These are phyloP conservation scores for Suhomyces sp. DNA, from an alignment of 805 yeast genomes.

Conservation along the genomic window DNA sequence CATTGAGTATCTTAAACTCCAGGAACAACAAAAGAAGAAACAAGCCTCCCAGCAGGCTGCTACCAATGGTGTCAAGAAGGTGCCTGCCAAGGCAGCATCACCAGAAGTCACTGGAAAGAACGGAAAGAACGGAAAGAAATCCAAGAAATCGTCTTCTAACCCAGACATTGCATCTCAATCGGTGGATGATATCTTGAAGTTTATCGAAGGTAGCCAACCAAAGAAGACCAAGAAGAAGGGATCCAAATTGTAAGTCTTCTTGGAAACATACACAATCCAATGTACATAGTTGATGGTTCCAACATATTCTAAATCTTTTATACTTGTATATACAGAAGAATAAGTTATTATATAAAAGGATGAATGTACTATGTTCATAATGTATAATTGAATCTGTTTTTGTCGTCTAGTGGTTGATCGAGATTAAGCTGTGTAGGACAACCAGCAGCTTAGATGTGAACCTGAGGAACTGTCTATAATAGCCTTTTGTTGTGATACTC, in stretches of 20 bases:
- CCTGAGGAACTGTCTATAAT: no score
- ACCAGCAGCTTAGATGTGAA: no score
- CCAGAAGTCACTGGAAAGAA: slow-evolving; percentile 15
- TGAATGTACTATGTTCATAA: no score
- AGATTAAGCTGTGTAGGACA: no score
- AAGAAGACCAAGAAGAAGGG: slow-evolving; percentile 12
- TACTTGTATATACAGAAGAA: slow-evolving; percentile 4
- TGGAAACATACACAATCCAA: no score
- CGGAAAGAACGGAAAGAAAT: slow-evolving; percentile 14
- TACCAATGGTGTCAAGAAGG: slow-evolving; percentile 21
- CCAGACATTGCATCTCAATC: slow-evolving; percentile 63
- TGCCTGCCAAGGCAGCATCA: slow-evolving; percentile 7
- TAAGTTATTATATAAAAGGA: not conserved
- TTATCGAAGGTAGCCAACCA: slow-evolving; percentile 56
- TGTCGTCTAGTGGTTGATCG: no score
- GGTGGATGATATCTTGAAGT: slow-evolving; percentile 69
- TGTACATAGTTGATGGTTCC: slow-evolving; percentile 5
- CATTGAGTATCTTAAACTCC: slow-evolving; percentile 43
- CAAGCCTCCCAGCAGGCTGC: slow-evolving; percentile 21
- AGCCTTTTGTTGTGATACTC: no score
- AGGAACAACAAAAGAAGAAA: slow-evolving; percentile 27
- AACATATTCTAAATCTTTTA: not conserved
- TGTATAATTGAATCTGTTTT: no score
- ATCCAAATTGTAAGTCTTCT: slow-evolving; percentile 8
- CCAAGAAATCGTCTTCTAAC: slow-evolving; percentile 24